Base-by-base conservation (phyloP, 2,329 filamentous ascomycete species). In the Phaeosphaeria sp. region DNA sequence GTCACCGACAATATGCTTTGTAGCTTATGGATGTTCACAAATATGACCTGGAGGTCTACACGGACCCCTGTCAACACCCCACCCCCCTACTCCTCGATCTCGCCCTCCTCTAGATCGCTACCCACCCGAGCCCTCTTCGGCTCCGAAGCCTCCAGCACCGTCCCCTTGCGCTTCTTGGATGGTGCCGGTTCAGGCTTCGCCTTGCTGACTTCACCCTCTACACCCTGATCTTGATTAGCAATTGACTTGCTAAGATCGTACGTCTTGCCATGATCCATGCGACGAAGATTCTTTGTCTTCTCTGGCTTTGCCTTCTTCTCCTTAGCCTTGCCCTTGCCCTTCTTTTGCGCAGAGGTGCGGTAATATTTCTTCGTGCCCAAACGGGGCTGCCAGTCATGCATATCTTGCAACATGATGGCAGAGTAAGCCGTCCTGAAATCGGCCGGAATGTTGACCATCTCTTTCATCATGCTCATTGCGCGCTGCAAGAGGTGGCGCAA, bases 371-470 rank as follows among this genome's bases (percentile, higher is more conserved):
- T 43, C 21, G 9, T 9, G 18, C 42, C 48, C 23, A 54, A 48
- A 21, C 42, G 42, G 4, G 42, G 41, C 39, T 52, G 47, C 56
- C 52, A 51, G 17, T 53, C 52, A 23, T 59, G 23, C 25, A 10
- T 21, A 22, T 46, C 46, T 33, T 15, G 20, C 2, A 17, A 15
- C 15, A 52, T 49, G 18, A 59, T 22, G 18, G 46, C 46, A 17
- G 30, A 3, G 21, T 55, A 59, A 6, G 41, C 46, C 20, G 39
- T 27, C n/a, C 36, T 44, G 39, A 59, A 25, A 21, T 59, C 41
- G 21, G 48, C 50, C 23, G 56, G 52, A 6, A 55, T 50, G 25
- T 46, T 52, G 21, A 56, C 25, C 4, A 46, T 59, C n/a, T 44
- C 36, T 15, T 46, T 33, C 47, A 17, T 30, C 13, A 59, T 25